phyloP scores from a whole-genome alignment of 2,329 filamentous ascomycete species.

The Thelonectria rubi region DNA sequence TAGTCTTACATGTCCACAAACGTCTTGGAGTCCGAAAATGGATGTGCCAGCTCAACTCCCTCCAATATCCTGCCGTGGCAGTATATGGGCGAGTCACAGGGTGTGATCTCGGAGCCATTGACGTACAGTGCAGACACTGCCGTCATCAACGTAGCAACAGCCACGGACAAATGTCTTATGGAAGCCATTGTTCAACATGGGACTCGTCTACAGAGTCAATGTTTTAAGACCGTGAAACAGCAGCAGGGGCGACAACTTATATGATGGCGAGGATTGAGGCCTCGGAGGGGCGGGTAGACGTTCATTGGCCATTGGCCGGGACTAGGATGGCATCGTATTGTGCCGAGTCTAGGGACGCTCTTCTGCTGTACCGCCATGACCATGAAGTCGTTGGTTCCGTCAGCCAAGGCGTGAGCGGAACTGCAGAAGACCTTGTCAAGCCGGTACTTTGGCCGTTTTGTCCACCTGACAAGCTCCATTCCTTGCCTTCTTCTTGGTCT shows the following conservation, averaged over 20 bases:
- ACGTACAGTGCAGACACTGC: slow-evolving; percentile 60
- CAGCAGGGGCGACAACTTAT: slow-evolving; percentile 6
- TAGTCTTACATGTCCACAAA: slow-evolving; percentile 72
- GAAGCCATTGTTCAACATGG: slow-evolving; percentile 38
- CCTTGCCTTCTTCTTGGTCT: not conserved
- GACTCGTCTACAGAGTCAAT: slow-evolving; percentile 7
- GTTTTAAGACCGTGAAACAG: not conserved
- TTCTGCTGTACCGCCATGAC: not conserved
- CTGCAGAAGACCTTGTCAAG: not conserved
- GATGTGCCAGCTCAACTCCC: slow-evolving; percentile 69
- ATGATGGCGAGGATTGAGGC: slow-evolving; percentile 1
- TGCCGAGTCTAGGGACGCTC: not conserved
- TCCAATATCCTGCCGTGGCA: slow-evolving; percentile 71
- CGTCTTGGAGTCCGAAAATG: slow-evolving; percentile 74
- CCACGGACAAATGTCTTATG: slow-evolving; percentile 38
- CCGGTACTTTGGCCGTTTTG: not conserved
- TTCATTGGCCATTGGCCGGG: not conserved
- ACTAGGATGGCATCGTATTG: slow-evolving; percentile 4
- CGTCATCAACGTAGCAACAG: slow-evolving; percentile 41
- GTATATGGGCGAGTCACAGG: slow-evolving; percentile 74
- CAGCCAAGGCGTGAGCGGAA: slow-evolving; percentile 13
- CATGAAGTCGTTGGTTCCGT: slow-evolving; percentile 5
- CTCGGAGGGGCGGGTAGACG: slow-evolving; percentile 2
- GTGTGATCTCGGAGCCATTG: slow-evolving; percentile 68
- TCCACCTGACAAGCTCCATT: not conserved